Evolutionary conservation across 371 early-diverging fungal species (phyloP).

Genomic region (Entomophthora muscae): DNA sequence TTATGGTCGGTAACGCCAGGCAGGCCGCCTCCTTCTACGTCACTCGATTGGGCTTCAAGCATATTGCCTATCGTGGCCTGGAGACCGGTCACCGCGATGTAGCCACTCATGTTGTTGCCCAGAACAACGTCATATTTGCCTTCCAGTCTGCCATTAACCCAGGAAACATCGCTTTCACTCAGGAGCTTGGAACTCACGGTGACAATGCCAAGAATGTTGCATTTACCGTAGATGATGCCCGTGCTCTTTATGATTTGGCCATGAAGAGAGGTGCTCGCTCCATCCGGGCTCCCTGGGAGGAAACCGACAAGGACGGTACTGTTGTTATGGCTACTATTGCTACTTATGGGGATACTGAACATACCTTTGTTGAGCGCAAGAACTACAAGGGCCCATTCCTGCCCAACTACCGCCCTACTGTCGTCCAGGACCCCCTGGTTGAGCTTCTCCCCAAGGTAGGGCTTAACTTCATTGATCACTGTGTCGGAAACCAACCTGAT

Average conservation of each 20-base stretch:
- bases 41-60: slow-evolving; percentile 78
- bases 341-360: slow-evolving; percentile 80
- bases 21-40: slow-evolving; percentile 85
- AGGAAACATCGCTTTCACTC: slow-evolving; percentile 44
- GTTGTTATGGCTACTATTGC: slow-evolving; percentile 83
- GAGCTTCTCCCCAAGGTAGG: slow-evolving; percentile 43
- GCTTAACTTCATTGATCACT: slow-evolving; percentile 69
- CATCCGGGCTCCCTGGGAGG: slow-evolving; percentile 60
- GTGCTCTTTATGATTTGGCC: slow-evolving; percentile 59
- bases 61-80: slow-evolving; percentile 82
- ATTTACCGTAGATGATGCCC: slow-evolving; percentile 78
- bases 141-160: slow-evolving; percentile 86
- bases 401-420: slow-evolving; percentile 47
- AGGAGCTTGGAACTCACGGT: slow-evolving; percentile 65
- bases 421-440: slow-evolving; percentile 44
- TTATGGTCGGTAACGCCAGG: slow-evolving; percentile 85
- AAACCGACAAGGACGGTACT: slow-evolving; percentile 62
- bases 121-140: slow-evolving; percentile 63
- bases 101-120: slow-evolving; percentile 69
- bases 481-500: slow-evolving; percentile 91
- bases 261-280: slow-evolving; percentile 71
- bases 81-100: slow-evolving; percentile 85
- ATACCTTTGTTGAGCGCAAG: slow-evolving; percentile 79
- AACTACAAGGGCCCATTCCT: slow-evolving; percentile 78
- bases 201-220: slow-evolving; percentile 92